phyloP scores from a whole-genome alignment of 1,139 yeast species.

The Torulaspora pretoriensis region DNA sequence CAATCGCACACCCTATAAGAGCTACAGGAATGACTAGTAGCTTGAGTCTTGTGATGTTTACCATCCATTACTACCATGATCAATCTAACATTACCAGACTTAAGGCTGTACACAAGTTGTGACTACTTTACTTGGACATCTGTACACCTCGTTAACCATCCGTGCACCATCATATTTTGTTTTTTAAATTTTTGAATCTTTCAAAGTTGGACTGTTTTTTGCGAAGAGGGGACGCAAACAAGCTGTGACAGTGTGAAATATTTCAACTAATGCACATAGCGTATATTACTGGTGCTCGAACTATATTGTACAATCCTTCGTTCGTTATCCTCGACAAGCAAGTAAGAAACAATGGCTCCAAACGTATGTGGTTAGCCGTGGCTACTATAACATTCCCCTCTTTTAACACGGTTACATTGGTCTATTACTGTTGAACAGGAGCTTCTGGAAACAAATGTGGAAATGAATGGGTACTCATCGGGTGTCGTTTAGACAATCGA shows the following conservation, averaged over 20 bases:
- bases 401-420: constrained; percentile 10
- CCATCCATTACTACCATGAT: background rate
- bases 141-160: background rate
- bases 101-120: background rate
- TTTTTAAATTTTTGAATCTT: background rate
- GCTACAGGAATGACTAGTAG: background rate
- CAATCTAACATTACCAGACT: background rate
- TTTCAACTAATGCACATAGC: background rate
- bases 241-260: no score
- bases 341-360: constrained; percentile 36
- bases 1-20: background rate
- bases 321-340: background rate
- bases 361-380: constrained; percentile 34
- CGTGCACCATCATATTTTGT: constrained; percentile 1
- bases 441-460: constrained; percentile 5
- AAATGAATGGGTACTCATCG: constrained; percentile 3
- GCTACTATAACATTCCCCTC: background rate
- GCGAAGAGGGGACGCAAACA: background rate
- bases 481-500: constrained; percentile 9
- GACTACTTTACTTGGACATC: constrained; percentile 1
- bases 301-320: background rate
- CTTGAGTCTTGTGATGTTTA: background rate
- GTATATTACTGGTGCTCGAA: background rate
- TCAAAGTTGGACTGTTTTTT: background rate
- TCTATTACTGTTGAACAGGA: constrained; percentile 13